These are phyloP conservation scores for Lentinula raphanica DNA, from an alignment of 768 basidiomycete species.

Conservation along the genomic window DNA sequence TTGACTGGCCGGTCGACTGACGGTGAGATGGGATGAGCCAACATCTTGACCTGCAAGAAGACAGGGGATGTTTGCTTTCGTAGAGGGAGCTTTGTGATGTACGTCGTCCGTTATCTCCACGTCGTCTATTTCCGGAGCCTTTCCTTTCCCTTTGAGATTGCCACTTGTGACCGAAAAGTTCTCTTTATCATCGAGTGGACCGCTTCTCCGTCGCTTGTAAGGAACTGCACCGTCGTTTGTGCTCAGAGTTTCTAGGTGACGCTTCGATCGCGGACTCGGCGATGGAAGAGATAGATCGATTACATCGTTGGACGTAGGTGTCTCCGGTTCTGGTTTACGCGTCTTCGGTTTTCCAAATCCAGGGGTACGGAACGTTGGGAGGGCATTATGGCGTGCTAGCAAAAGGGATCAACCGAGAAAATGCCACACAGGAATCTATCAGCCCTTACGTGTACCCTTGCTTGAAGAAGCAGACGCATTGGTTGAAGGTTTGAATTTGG, in stretches of 20 bases:
- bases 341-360: conserved; percentile 29
- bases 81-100: background rate
- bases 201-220: conserved; percentile 27
- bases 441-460: background rate
- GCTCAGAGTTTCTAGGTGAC: background rate
- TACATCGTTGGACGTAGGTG: background rate
- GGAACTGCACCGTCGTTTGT: background rate
- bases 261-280: background rate
- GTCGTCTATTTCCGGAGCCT: conserved; percentile 2
- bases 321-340: conserved; percentile 8
- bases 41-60: conserved; percentile 7
- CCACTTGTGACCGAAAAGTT: conserved; percentile 9
- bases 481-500: conserved; percentile 44
- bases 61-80: background rate
- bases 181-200: conserved; percentile 19
- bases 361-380: conserved; percentile 43
- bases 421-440: conserved; percentile 4
- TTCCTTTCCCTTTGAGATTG: conserved; percentile 11
- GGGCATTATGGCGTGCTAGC: conserved; percentile 20
- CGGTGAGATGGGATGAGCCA: conserved; percentile 6
- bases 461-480: conserved; percentile 7
- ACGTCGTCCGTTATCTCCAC: background rate
- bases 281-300: conserved; percentile 13
- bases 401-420: conserved; percentile 8
- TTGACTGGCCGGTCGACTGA: background rate